Base-by-base conservation (phyloP, 331 rosid genomes). In the Malus hybrid region DNA sequence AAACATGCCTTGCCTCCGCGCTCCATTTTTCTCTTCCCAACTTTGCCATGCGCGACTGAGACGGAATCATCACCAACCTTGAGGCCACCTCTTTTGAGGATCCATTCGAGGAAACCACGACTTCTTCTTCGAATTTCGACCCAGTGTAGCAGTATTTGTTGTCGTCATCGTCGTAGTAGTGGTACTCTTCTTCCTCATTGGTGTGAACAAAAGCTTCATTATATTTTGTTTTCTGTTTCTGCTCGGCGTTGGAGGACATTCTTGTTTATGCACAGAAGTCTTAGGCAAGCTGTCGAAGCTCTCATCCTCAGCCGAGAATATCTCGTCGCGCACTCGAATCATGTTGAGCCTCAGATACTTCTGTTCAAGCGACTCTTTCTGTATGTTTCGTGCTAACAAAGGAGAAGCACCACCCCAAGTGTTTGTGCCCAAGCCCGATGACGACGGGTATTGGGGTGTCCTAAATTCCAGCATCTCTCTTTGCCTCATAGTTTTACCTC, bases 401-500 rank as follows among this genome's bases (percentile, higher is more conserved):
- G 98, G 97, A 69, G 97, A 91, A 60, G 89, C 88, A 73, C 96
- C 98, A 42, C 97, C 93, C 98, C 97, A 88, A 6, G 78, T 80
- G 74, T 86, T 89, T 58, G 82, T 63, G 34, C 89, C 96, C 46
- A 85, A 20, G 8, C 63, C 63, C n/a, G 6, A 1, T 58, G 76
- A 72, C 68, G 87, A 84, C 60, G 98, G 97, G 84, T 82, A 89
- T 64, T 89, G 93, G 26, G 96, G 97, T 48, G 89, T 89, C 82
- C 96, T 90, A 50, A 87, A 93, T 58, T 79, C 85, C 83, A 68
- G 19, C 24, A 76, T 7, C 62, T 82, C 81, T 74, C 74, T 78
- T 50, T 19, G 66, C 70, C 76, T 80, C 86, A 75, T 87, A 32
- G 28, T 33, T 42, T 52, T 39, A 15, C 4, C 8, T 15, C 34